Percentiles rank a stretch among this genome's conserved stretches.
phyloP scores from a whole-genome alignment of 1,284 basidiomycete species.

The Meira miltonrushii region DNA sequence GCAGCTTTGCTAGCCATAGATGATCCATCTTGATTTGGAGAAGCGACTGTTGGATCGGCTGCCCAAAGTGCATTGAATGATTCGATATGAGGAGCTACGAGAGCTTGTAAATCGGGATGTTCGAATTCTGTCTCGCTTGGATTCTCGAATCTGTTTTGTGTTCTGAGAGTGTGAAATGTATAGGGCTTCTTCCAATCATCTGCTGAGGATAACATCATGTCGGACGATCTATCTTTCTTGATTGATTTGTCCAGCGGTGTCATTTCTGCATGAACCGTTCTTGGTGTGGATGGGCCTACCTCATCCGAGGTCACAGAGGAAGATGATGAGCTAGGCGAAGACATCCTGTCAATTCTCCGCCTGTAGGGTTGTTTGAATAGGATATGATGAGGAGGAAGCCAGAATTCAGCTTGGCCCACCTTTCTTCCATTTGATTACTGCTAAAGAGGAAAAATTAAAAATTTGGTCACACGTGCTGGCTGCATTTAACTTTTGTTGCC shows the following conservation, averaged over 20 bases:
- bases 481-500: no score
- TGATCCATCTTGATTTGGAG: constrained; percentile 14
- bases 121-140: constrained; percentile 69
- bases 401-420: no score
- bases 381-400: background rate
- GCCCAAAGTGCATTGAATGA: constrained; percentile 80
- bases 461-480: no score
- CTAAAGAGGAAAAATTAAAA: no score
- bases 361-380: background rate
- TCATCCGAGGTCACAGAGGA: background rate
- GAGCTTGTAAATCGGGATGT: constrained; percentile 81
- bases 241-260: background rate
- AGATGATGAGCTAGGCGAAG: constrained; percentile 3
- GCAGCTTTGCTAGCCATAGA: constrained; percentile 50
- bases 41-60: constrained; percentile 41
- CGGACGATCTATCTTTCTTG: background rate
- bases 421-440: no score
- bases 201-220: background rate
- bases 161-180: constrained; percentile 74
- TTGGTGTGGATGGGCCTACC: constrained; percentile 4
- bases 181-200: constrained; percentile 7
- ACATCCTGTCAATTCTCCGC: background rate
- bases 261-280: background rate
- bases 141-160: constrained; percentile 74
- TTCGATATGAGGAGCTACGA: constrained; percentile 88